Base-by-base conservation (phyloP, 805 yeast genomes). In the Wickerhamomyces chaumierensis region DNA sequence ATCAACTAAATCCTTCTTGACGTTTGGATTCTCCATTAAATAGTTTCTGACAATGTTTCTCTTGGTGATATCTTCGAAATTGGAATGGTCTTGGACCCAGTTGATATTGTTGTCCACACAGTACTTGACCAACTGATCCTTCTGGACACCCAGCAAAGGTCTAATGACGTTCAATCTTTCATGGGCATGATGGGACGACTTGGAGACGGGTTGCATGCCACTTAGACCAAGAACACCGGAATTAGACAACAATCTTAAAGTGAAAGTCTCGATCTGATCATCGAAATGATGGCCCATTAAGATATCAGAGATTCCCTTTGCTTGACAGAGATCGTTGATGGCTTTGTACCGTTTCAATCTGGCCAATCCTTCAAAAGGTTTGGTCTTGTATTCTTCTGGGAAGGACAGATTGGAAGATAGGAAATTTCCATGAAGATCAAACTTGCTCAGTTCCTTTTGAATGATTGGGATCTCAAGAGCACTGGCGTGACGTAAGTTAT, bases 51-150 rank as follows among this genome's bases (percentile, higher is more conserved):
- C 60, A 15, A 66, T 57, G 48, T 83, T 83, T 36, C 94, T 61
- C 29, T 59, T 48, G 0, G 90, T 81, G 34, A 78, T 62, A 9
- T 51, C 48, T 2, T 66, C 58, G 3, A 50, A 48, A 45, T 84
- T 84, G 0, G 90, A 75, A 2, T 58, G 51, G 48, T 84, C 94
- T 48, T 82, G 88, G 51, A 78, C 75, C 90, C 92, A 83, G 0
- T 42, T 36, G 0, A 82, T 44, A 1, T 46, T 39, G 17, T 64
- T 52, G 0, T 38, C 35, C 9, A 38, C 32, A 39, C 87, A 80
- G 12, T 72, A 69, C 0, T 62, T 51, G 5, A 63, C 56, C 3
- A 81, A 60, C 1, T 65, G 62, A 0, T 42, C 12, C 48, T 84
- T 83, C 0, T 49, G 36, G 16, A 64, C 49, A 0, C 46, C 53